Conservation (phyloP, 1,284 basidiomycete genomes). For the Farysia itapuensis region DNA sequence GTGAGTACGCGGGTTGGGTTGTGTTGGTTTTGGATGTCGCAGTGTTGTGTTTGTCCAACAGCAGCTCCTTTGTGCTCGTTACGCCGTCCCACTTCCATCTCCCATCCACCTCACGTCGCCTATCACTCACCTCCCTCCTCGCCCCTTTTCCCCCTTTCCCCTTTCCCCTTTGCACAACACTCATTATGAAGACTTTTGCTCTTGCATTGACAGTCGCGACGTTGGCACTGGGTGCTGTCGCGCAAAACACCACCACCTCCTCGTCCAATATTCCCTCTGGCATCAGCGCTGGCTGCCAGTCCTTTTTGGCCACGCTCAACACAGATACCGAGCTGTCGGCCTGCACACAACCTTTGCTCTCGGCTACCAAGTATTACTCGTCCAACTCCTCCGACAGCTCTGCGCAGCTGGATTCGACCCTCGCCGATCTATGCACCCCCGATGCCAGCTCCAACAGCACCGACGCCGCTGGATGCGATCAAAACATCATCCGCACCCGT, state of each 20-base stretch:
- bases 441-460: too few species aligned
- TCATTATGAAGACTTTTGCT: too few species aligned
- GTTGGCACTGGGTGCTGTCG: slow-evolving; percentile 19
- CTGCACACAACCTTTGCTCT: slow-evolving; percentile 44
- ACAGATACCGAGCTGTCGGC: slow-evolving; percentile 29
- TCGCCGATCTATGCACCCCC: slow-evolving; percentile 39
- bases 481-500: slow-evolving; percentile 31
- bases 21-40: too few species aligned
- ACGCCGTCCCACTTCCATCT: too few species aligned
- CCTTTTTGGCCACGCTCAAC: slow-evolving; percentile 42
- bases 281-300: slow-evolving; percentile 21
- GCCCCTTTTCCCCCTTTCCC: too few species aligned
- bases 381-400: slow-evolving; percentile 25
- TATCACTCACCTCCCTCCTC: too few species aligned
- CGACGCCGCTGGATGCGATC: slow-evolving; percentile 31
- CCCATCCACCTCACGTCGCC: too few species aligned
- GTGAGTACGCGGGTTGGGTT: too few species aligned
- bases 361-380: slow-evolving; percentile 39
- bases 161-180: too few species aligned
- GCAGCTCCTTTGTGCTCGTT: too few species aligned
- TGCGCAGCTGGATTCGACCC: slow-evolving; percentile 31
- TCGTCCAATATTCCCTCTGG: slow-evolving; percentile 24
- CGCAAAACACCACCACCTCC: slow-evolving; percentile 13
- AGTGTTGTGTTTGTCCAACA: too few species aligned
- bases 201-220: too few species aligned